phyloP scores from a whole-genome alignment of 179 eudicot species.

The Drosera spatulata region DNA sequence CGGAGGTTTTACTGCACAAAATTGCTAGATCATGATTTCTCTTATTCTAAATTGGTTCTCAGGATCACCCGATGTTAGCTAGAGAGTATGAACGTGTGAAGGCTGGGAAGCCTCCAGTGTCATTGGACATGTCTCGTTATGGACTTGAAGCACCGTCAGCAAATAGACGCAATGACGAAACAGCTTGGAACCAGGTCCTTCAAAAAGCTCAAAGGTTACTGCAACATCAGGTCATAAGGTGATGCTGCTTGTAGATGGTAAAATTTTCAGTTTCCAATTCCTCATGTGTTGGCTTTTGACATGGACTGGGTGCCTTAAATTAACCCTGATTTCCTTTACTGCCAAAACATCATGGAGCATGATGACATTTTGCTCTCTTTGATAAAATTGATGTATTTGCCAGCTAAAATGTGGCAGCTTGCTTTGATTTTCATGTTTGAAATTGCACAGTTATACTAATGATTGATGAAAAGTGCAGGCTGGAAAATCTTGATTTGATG shows the following conservation, averaged over 20 bases:
- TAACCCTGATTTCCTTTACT: too few species aligned
- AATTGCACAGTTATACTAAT: neutral
- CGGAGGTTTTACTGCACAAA: too few species aligned
- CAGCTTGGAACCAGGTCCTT: constrained; percentile 83
- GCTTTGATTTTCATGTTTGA: too few species aligned
- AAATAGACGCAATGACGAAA: constrained; percentile 75
- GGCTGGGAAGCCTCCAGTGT: constrained; percentile 85
- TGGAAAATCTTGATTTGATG: constrained; percentile 84
- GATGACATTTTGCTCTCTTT: too few species aligned
- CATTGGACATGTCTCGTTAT: constrained; percentile 79
- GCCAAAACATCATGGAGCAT: too few species aligned
- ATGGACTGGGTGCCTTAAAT: too few species aligned
- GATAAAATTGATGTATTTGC: too few species aligned
- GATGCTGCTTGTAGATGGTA: constrained; percentile 2
- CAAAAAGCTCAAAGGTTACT: constrained; percentile 80
- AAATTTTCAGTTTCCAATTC: neutral
- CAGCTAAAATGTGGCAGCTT: too few species aligned
- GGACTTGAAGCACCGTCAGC: constrained; percentile 62
- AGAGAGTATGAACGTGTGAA: constrained; percentile 93
- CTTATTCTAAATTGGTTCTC: neutral
- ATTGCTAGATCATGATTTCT: too few species aligned
- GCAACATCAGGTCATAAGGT: constrained; percentile 94
- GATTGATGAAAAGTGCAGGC: constrained; percentile 24
- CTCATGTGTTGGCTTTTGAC: too few species aligned
- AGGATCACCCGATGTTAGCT: constrained; percentile 96